A percentile compares a stretch with the other conserved stretches of the same genome.
phyloP scores from a whole-genome alignment of 768 basidiomycete genomes.

The Royoungia palumana region DNA sequence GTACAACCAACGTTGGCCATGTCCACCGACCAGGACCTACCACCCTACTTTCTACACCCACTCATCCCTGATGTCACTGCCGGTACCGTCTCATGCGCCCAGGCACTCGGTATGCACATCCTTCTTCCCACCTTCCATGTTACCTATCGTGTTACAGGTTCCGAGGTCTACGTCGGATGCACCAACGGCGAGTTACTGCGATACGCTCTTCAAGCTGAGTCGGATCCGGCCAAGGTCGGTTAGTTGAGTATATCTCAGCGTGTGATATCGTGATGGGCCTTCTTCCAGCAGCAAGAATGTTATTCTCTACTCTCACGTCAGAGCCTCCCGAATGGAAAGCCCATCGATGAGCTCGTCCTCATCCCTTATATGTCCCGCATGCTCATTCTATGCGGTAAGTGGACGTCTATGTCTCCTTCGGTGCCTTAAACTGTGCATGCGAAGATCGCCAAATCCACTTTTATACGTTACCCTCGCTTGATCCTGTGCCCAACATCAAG shows the following conservation, averaged over 20 bases:
- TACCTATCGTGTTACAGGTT: constrained; percentile 43
- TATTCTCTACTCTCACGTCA: constrained; percentile 70
- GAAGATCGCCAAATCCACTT: constrained; percentile 69
- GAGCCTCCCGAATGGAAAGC: constrained; percentile 60
- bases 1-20: constrained; percentile 14
- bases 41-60: constrained; percentile 57
- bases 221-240: constrained; percentile 45
- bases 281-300: constrained; percentile 45
- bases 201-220: constrained; percentile 64
- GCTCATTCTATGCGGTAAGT: constrained; percentile 70
- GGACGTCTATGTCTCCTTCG: constrained; percentile 12
- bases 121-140: neutral
- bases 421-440: neutral
- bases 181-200: constrained; percentile 82
- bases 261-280: neutral
- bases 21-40: constrained; percentile 42
- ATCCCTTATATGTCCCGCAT: constrained; percentile 72
- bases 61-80: constrained; percentile 39
- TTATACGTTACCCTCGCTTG: constrained; percentile 77
- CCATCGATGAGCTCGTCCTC: constrained; percentile 78
- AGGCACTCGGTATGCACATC: constrained; percentile 50
- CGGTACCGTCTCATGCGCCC: constrained; percentile 40
- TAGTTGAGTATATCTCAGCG: neutral
- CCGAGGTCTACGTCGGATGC: constrained; percentile 85
- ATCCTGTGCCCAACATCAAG: constrained; percentile 63